Base-by-base conservation (phyloP, 2,329 filamentous ascomycete species). In the Fusarium palustre region DNA sequence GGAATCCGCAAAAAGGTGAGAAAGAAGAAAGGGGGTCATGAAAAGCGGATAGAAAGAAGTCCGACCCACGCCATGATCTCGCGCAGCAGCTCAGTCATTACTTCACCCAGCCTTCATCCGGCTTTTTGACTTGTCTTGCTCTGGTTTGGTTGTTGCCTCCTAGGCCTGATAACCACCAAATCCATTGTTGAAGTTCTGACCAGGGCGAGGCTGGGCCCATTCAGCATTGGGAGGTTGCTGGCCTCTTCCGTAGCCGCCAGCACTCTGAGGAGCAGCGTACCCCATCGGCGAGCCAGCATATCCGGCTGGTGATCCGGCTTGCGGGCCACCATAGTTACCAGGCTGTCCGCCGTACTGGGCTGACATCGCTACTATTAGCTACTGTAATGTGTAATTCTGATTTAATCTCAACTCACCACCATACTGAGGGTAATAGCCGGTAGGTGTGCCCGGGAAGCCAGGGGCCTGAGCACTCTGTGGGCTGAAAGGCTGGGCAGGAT, bases 361-460 rank as follows among this genome's bases (percentile, higher is more conserved):
- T 83, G 64, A 20, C 56, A 69, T 62, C 47, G 55, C 25, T 9
- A 50, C 20, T 38, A 74, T 80, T 68, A 80, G 77, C 69, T 73
- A 58, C 57, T 41, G 28, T 33, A 11, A 28, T 10, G 22, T 33
- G n/a, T 28, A 28, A 30, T 20, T 31, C 20, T 28, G 24, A 34
- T 20, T 61, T 15, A 34, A 31, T 31, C 28, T 58, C 64, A 71
- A 84, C 85, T 81, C 88, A 87, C 92, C 92, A 78, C 92, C 91
- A 78, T 98, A 98, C 82, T 98, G 96, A 72, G 95, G 94, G 81
- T 97, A 98, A 84, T 93, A 97, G 24, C 48, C 48, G 61, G 89
- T 90, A 45, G 93, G 92, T 45, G 93, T 92, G 74, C 90, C 92
- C 69, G 92, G 91, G 77, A 91, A 97, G 58, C 86, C 89, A 55